These are phyloP conservation scores for Calonectria crousiana DNA, from an alignment of 2,329 filamentous ascomycete genomes.

Conservation along the genomic window DNA sequence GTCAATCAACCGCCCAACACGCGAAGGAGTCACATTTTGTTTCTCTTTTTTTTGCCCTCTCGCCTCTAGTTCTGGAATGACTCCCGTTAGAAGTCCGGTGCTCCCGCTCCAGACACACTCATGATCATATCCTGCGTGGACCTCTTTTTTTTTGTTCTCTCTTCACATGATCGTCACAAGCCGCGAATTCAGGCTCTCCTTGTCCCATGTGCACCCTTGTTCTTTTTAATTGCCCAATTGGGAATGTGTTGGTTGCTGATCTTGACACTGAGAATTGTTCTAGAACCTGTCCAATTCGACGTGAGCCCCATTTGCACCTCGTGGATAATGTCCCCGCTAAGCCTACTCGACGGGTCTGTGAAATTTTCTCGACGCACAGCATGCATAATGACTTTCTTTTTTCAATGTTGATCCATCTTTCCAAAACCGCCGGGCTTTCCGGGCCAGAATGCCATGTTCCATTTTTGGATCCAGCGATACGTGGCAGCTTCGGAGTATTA, in stretches of 20 bases:
- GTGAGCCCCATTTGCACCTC: conserved; percentile 26
- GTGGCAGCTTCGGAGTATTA: not conserved
- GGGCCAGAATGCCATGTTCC: not conserved
- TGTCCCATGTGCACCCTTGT: not conserved
- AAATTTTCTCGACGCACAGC: not conserved
- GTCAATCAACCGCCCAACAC: conserved; percentile 1
- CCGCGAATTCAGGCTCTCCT: not conserved
- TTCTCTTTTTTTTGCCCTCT: not conserved
- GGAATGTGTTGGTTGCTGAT: conserved; percentile 3
- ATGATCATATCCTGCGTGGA: not conserved
- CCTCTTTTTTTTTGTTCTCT: not conserved
- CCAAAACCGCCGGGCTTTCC: not conserved
- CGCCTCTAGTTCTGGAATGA: not conserved
- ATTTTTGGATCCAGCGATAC: not conserved
- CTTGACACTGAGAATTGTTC: conserved; percentile 28
- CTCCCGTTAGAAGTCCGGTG: not conserved
- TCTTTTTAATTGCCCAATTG: conserved; percentile 5
- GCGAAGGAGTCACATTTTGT: not conserved
- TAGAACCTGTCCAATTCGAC: conserved; percentile 31
- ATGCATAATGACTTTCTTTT: not conserved
- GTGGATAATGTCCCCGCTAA: conserved; percentile 27
- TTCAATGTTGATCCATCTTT: not conserved
- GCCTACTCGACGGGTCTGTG: not conserved
- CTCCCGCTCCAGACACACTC: not conserved
- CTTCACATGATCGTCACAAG: not conserved